A percentile compares a stretch with the other conserved stretches of the same genome.
These are phyloP conservation scores for Oryza meyeriana DNA, from an alignment of 176 grass and related monocot species.

Conservation along the genomic window DNA sequence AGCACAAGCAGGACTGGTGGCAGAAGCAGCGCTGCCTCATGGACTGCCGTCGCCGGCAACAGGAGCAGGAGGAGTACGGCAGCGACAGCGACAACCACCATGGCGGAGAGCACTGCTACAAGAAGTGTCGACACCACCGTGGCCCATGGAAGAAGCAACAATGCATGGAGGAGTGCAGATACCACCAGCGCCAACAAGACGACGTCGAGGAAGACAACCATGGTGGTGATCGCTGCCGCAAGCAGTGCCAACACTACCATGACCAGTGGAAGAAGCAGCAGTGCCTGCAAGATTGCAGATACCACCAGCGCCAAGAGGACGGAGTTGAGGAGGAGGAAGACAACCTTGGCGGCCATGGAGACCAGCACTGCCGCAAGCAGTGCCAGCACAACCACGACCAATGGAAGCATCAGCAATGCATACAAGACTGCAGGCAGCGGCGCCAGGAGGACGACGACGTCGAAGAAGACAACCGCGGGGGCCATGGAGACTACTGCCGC, in stretches of 20 bases:
- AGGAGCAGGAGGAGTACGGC: not conserved
- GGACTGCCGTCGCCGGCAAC: not conserved
- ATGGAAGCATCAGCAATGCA: not conserved
- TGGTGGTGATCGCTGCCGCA: not conserved
- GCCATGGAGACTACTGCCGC: not conserved
- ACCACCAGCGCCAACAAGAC: not conserved
- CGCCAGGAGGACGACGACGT: not conserved
- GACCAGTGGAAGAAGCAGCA: not conserved
- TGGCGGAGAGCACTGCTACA: not conserved
- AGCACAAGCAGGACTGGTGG: not conserved
- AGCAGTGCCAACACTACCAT: not conserved
- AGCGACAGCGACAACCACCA: not conserved
- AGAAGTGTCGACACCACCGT: not conserved
- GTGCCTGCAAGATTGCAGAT: not conserved
- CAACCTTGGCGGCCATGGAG: not conserved
- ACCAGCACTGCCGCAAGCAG: too few species aligned
- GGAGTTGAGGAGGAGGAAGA: not conserved
- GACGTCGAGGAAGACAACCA: not conserved
- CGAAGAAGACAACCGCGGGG: not conserved
- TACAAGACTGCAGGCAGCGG: not conserved
- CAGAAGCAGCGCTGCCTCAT: conserved; percentile 19
- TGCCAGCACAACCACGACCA: not conserved
- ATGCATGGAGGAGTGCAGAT: not conserved
- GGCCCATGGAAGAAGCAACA: not conserved
- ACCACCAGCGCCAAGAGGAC: too few species aligned